Conservation (phyloP, 176 grass and related monocot genomes). For the Zea mays region Zm-B73-REFERENCE-NAM-5.0 NC_050104.1:21715001-21715500, state of each 20-base stretch:
- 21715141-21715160: slow-evolving; percentile 12
- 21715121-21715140: neutral
- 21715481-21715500: too few relatives aligned
- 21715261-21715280: neutral
- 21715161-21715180: neutral
- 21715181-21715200: neutral
- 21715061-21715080: neutral
- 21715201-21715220: neutral
- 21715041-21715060: too few relatives aligned
- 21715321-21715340: neutral
- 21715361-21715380: neutral
- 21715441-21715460: too few relatives aligned
- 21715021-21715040: too few relatives aligned
- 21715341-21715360: slow-evolving; percentile 31
- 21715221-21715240: neutral
- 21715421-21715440: neutral
- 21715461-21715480: too few relatives aligned
- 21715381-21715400: slow-evolving; percentile 9
- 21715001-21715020: too few relatives aligned
- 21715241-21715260: neutral
- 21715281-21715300: neutral
- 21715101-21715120: neutral
- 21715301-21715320: slow-evolving; percentile 32
- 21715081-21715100: neutral
- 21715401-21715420: neutral